Evolutionary conservation across 2,329 filamentous ascomycete genomes (phyloP).

Genomic region (Metarhizium album): DNA sequence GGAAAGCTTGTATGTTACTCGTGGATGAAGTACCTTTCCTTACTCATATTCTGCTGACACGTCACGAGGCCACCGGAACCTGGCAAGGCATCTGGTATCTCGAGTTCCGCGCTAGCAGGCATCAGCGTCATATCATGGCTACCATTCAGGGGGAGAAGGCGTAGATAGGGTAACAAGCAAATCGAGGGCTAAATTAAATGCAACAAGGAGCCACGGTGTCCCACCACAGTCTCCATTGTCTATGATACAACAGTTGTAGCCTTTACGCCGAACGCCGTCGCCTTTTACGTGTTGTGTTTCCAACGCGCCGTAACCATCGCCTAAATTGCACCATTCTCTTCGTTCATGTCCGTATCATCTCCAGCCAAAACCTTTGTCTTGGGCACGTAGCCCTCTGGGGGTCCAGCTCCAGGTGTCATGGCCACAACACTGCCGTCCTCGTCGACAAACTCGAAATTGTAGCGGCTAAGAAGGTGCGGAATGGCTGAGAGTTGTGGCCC

Average conservation of each 20-base stretch:
- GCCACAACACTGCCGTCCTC: conserved; percentile 83
- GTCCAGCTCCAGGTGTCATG: conserved; percentile 62
- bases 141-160: conserved; percentile 84
- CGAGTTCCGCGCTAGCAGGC: conserved; percentile 71
- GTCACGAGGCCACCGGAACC: conserved; percentile 46
- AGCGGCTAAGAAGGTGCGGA: conserved; percentile 84
- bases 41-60: neutral
- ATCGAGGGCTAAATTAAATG: neutral
- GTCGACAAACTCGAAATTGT: conserved; percentile 96
- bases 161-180: conserved; percentile 12
- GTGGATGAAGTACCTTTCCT: no score
- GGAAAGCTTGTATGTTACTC: conserved; percentile 53
- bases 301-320: conserved; percentile 11
- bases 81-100: conserved; percentile 93
- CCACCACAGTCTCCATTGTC: neutral
- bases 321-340: conserved; percentile 30
- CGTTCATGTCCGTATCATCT: conserved; percentile 51
- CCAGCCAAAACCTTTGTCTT: conserved; percentile 56
- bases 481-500: conserved; percentile 94
- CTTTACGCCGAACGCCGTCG: conserved; percentile 27
- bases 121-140: conserved; percentile 73
- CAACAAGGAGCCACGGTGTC: neutral
- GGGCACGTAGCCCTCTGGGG: conserved; percentile 47
- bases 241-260: conserved; percentile 6
- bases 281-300: conserved; percentile 15